phyloP scores from a whole-genome alignment of 139 green algal genomes.

The Asterochloris erici region DNA sequence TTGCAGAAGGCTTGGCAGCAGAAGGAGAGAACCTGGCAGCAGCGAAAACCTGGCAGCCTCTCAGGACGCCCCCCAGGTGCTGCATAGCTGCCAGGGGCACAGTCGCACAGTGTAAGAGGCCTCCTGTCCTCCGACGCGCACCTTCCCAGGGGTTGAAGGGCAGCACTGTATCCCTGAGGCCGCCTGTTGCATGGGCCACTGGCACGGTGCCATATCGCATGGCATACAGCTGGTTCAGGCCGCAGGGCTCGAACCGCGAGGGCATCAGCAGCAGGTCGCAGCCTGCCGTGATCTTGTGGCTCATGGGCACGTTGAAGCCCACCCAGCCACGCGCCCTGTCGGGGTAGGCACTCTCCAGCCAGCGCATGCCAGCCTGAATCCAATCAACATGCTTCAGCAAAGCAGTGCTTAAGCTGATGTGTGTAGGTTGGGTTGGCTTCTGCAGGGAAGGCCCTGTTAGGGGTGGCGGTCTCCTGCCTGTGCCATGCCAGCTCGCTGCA shows the following conservation, averaged over 20 bases:
- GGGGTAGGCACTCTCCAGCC: slow-evolving; percentile 59
- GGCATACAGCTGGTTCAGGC: slow-evolving; percentile 78
- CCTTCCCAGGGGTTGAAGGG: slow-evolving; percentile 59
- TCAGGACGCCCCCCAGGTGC: too few relatives aligned
- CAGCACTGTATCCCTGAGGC: slow-evolving; percentile 72
- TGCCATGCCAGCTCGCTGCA: too few relatives aligned
- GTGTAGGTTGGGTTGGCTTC: background rate
- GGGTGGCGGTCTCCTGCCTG: too few relatives aligned
- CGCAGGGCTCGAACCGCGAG: slow-evolving; percentile 83
- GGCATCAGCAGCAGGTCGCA: slow-evolving; percentile 91
- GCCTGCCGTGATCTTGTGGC: slow-evolving; percentile 67
- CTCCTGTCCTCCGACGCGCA: background rate
- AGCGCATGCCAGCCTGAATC: slow-evolving; percentile 50
- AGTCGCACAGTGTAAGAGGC: too few relatives aligned
- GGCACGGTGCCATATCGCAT: slow-evolving; percentile 91
- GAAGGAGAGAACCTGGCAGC: background rate
- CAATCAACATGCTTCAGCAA: background rate
- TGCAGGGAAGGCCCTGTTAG: background rate
- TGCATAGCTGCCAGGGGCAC: too few relatives aligned
- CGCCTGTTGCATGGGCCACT: slow-evolving; percentile 81
- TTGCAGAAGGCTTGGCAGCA: background rate
- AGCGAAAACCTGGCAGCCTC: too few relatives aligned
- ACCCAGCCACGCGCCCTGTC: slow-evolving; percentile 81
- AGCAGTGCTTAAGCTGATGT: background rate
- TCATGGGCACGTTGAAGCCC: slow-evolving; percentile 86